phyloP scores from a whole-genome alignment of 2,329 filamentous ascomycete genomes.

The Aspergillus sp. region DNA sequence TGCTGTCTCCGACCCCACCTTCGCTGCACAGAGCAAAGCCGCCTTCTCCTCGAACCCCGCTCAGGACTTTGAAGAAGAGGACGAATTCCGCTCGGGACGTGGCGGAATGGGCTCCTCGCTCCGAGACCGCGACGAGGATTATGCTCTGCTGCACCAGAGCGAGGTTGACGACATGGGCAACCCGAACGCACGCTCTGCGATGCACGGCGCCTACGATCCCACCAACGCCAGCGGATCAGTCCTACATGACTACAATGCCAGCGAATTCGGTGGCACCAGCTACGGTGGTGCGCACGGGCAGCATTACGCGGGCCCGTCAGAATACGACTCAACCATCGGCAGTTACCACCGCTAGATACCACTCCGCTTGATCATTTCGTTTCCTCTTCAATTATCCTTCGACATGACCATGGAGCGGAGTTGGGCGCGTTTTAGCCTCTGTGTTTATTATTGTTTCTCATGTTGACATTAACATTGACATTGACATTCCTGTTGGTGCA shows the following conservation, averaged over 20 bases:
- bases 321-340: conserved; percentile 22
- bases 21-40: conserved; percentile 50
- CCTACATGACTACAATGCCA: conserved; percentile 43
- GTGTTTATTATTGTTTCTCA: conserved; percentile 22
- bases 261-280: conserved; percentile 32
- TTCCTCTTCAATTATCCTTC: conserved; percentile 18
- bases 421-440: conserved; percentile 29
- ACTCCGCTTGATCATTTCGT: conserved; percentile 13
- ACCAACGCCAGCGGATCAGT: conserved; percentile 33
- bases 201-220: conserved; percentile 43
- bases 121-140: conserved; percentile 50
- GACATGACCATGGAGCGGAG: conserved; percentile 33
- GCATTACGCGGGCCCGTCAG: conserved; percentile 27
- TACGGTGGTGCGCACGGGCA: conserved; percentile 43
- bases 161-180: conserved; percentile 45
- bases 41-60: conserved; percentile 49
- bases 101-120: conserved; percentile 41
- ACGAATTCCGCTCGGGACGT: conserved; percentile 45
- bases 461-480: neutral
- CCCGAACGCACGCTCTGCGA: conserved; percentile 33
- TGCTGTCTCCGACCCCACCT: conserved; percentile 44
- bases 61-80: conserved; percentile 47
- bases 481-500: conserved; percentile 4
- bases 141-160: conserved; percentile 51
- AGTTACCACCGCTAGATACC: conserved; percentile 24